These are phyloP conservation scores for Backusella circina DNA, from an alignment of 192 early-diverging fungal species.

Conservation along the genomic window DNA sequence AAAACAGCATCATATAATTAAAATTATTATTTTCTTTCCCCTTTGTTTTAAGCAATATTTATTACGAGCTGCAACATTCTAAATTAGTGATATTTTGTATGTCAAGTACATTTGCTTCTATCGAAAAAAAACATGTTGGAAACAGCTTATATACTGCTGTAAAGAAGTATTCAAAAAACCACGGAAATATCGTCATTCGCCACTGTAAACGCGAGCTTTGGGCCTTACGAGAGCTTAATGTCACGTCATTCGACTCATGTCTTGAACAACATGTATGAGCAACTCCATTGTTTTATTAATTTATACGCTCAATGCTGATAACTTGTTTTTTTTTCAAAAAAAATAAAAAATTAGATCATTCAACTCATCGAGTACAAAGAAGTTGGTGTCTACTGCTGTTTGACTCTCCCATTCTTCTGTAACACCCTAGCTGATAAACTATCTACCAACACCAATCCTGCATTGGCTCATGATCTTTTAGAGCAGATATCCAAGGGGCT, in stretches of 20 bases:
- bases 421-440: neutral
- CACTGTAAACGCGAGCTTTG: slow-evolving; percentile 11
- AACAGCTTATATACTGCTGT: neutral
- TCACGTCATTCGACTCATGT: neutral
- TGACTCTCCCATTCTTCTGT: slow-evolving; percentile 3
- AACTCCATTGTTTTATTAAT: neutral
- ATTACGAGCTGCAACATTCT: too few relatives aligned
- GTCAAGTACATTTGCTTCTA: slow-evolving; percentile 4
- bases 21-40: neutral
- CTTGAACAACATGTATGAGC: slow-evolving; percentile 1
- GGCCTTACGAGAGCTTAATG: neutral
- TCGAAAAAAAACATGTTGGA: neutral
- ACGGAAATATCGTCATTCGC: neutral
- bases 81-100: too few relatives aligned
- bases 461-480: neutral
- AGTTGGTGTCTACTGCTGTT: neutral
- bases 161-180: slow-evolving; percentile 9
- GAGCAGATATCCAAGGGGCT: neutral
- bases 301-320: neutral
- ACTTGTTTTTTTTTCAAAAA: neutral
- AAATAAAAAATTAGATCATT: slow-evolving; percentile 3
- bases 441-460: neutral
- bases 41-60: too few relatives aligned
- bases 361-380: neutral
- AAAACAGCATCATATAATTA: neutral